A percentile compares a stretch with the other conserved stretches of the same genome.
These are phyloP conservation scores for Camellia lanceoleosa DNA, from an alignment of 148 eudicot species.

Conservation along the genomic window DNA sequence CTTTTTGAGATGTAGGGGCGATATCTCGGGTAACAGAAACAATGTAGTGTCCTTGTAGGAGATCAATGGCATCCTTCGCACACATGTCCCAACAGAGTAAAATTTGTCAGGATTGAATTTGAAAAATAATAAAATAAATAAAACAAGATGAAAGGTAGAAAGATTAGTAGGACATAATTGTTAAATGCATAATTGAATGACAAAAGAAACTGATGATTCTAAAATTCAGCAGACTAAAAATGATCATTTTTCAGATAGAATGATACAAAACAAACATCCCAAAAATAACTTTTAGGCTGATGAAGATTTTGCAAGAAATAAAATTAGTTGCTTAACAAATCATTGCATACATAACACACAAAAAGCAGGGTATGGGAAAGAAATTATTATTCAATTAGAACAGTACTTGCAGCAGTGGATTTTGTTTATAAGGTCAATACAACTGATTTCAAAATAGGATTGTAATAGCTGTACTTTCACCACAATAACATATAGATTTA, in stretches of 20 bases:
- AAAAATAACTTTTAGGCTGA: too few species aligned
- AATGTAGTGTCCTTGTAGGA: constrained; percentile 86
- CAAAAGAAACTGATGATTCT: not conserved
- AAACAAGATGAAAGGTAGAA: not conserved
- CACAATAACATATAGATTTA: not conserved
- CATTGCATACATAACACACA: not conserved
- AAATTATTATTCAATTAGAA: not conserved
- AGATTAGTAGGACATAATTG: not conserved
- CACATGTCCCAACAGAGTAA: not conserved
- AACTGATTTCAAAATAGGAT: not conserved
- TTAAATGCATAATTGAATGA: not conserved
- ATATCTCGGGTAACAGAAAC: constrained; percentile 69
- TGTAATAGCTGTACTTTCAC: not conserved
- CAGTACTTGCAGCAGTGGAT: not conserved
- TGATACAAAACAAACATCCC: too few species aligned
- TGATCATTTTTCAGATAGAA: too few species aligned
- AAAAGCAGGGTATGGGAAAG: not conserved
- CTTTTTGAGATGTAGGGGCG: constrained; percentile 52
- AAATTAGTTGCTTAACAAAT: not conserved
- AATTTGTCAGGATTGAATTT: not conserved
- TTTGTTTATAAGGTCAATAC: not conserved
- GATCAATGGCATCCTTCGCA: constrained; percentile 89
- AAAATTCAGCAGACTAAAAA: too few species aligned
- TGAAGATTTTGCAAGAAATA: not conserved
- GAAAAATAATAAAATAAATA: not conserved